Percentiles rank a stretch among this genome's conserved stretches.
Evolutionary conservation across 2,329 filamentous ascomycete genomes (phyloP).

Genomic region (Nothophoma quercina): DNA sequence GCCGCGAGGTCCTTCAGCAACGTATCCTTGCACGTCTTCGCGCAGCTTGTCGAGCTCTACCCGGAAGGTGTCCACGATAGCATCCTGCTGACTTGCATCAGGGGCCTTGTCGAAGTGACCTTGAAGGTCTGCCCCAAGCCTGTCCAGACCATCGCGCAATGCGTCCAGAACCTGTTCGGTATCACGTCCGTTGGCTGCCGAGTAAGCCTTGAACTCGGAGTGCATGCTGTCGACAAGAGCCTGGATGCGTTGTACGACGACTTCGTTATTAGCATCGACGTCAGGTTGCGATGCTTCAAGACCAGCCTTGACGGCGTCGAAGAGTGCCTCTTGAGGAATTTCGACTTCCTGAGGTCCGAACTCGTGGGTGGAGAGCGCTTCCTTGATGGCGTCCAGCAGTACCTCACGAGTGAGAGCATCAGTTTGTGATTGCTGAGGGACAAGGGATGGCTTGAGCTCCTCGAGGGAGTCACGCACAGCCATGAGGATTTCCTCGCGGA

Average conservation of each 20-base stretch:
- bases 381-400: conserved; percentile 65
- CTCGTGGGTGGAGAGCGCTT: conserved; percentile 62
- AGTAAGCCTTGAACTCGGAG: conserved; percentile 76
- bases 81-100: conserved; percentile 75
- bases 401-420: conserved; percentile 61
- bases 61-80: conserved; percentile 75
- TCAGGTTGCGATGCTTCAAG: conserved; percentile 62
- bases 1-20: conserved; percentile 52
- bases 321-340: conserved; percentile 61
- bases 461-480: conserved; percentile 87
- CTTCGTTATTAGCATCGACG: conserved; percentile 63
- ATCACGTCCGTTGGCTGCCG: conserved; percentile 78
- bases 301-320: conserved; percentile 64
- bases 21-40: conserved; percentile 64
- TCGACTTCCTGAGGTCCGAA: conserved; percentile 54
- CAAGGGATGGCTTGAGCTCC: conserved; percentile 69
- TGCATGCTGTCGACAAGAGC: conserved; percentile 68
- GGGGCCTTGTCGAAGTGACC: conserved; percentile 77
- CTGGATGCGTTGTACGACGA: conserved; percentile 67
- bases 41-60: conserved; percentile 71
- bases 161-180: conserved; percentile 90
- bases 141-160: conserved; percentile 85
- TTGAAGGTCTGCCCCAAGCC: conserved; percentile 80
- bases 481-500: conserved; percentile 82
- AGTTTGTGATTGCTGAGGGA: conserved; percentile 51